phyloP scores from a whole-genome alignment of 306 rosid genomes.

The Cicer yamashitae region DNA sequence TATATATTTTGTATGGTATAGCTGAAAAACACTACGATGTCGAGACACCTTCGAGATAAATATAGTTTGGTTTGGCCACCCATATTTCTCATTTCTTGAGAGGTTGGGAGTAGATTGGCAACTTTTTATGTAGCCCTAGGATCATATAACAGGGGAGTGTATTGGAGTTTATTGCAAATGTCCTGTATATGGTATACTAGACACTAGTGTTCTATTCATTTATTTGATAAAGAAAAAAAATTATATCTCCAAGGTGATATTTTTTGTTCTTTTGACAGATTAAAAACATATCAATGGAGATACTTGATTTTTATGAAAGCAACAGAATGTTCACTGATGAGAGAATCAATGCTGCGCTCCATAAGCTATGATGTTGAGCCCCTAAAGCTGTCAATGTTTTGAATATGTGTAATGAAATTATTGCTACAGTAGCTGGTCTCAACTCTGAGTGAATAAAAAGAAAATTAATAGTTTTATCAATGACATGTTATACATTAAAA shows the following conservation, averaged over 20 bases:
- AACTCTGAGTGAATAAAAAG: background rate
- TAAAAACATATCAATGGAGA: constrained; percentile 89
- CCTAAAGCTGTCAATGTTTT: constrained; percentile 38
- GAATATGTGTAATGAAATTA: constrained; percentile 16
- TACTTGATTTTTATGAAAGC: constrained; percentile 86
- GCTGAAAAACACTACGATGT: too few species aligned
- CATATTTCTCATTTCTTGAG: too few species aligned
- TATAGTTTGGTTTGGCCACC: too few species aligned
- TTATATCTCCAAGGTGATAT: background rate
- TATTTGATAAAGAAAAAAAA: background rate
- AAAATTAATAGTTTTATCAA: background rate
- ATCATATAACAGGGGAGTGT: too few species aligned
- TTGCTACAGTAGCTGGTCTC: background rate
- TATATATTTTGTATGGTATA: too few species aligned
- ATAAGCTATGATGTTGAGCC: constrained; percentile 61
- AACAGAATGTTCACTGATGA: constrained; percentile 61
- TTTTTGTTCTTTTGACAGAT: constrained; percentile 60
- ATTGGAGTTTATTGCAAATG: background rate
- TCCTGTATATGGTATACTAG: constrained; percentile 3
- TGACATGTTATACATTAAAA: constrained; percentile 24
- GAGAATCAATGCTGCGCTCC: constrained; percentile 67
- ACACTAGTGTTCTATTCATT: constrained; percentile 15
- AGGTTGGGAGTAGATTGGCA: too few species aligned
- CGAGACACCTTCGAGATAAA: too few species aligned
- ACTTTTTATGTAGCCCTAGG: too few species aligned